Evolutionary conservation across 2,329 filamentous ascomycete genomes (phyloP).

Genomic region (Colletotrichum sp.): DNA sequence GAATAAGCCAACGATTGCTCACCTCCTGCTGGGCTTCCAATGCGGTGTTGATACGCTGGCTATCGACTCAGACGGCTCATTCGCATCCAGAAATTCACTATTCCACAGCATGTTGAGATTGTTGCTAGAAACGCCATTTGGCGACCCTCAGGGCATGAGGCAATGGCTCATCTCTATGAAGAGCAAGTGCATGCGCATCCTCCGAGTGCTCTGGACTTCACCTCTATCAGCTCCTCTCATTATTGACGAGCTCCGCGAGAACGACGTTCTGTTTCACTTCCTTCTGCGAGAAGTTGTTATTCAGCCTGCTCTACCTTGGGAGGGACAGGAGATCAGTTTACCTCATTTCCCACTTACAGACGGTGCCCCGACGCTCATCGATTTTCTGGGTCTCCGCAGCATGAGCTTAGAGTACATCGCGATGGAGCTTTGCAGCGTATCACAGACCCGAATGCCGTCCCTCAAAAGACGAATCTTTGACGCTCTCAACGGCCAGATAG

Average conservation of each 20-base stretch:
- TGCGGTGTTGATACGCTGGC: conserved; percentile 75
- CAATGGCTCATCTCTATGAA: conserved; percentile 75
- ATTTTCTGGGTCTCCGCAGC: conserved; percentile 80
- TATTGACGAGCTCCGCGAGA: conserved; percentile 78
- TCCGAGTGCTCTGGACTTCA: conserved; percentile 85
- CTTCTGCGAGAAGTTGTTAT: conserved; percentile 77
- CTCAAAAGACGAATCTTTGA: conserved; percentile 72
- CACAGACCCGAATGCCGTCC: conserved; percentile 72
- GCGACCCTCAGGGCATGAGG: conserved; percentile 64
- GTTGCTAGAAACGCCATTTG: conserved; percentile 72
- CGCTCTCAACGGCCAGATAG: conserved; percentile 79
- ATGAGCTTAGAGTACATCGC: conserved; percentile 85
- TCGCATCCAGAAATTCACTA: conserved; percentile 74
- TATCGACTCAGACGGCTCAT: conserved; percentile 71
- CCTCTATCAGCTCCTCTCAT: conserved; percentile 77
- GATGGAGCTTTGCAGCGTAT: conserved; percentile 81
- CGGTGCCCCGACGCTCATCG: conserved; percentile 72
- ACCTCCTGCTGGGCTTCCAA: conserved; percentile 86
- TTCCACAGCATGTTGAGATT: conserved; percentile 83
- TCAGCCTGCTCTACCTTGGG: conserved; percentile 74
- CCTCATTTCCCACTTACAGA: conserved; percentile 72
- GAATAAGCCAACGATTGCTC: conserved; percentile 84
- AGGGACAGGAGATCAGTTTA: conserved; percentile 65
- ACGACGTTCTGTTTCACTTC: conserved; percentile 80
- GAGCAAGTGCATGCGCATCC: conserved; percentile 71